phyloP scores from a whole-genome alignment of 148 eudicot species.

The Camellia granthamiana region DNA sequence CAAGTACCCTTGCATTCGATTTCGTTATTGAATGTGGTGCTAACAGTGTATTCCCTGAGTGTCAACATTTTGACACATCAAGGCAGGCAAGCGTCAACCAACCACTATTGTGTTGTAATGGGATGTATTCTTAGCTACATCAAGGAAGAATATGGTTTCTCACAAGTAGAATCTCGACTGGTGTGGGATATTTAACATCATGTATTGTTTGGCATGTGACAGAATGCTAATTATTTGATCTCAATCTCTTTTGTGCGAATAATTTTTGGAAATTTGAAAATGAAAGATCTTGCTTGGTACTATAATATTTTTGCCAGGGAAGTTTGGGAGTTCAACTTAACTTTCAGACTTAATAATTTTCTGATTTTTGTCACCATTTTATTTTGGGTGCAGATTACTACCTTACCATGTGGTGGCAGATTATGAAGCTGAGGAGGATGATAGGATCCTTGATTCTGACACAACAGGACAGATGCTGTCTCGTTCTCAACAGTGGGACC shows the following conservation, averaged over 20 bases:
- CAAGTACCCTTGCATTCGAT: too few relatives aligned
- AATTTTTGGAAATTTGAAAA: neutral
- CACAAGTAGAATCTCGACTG: neutral
- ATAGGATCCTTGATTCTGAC: constrained; percentile 88
- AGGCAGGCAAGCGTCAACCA: neutral
- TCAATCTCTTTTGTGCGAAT: neutral
- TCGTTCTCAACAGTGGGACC: constrained; percentile 93
- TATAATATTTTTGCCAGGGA: too few relatives aligned
- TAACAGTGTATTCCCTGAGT: neutral
- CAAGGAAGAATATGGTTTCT: neutral
- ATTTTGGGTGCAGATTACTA: constrained; percentile 59
- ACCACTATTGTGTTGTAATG: neutral
- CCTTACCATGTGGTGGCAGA: constrained; percentile 99
- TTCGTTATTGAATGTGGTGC: too few relatives aligned
- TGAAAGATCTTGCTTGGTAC: neutral
- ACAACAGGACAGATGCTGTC: constrained; percentile 75
- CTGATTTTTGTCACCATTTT: neutral
- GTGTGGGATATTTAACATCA: neutral
- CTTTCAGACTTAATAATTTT: too few relatives aligned
- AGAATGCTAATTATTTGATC: too few relatives aligned
- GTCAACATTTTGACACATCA: neutral
- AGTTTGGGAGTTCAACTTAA: too few relatives aligned
- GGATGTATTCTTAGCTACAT: neutral
- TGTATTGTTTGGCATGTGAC: neutral
- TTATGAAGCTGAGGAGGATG: constrained; percentile 98